Evolutionary conservation across 83 land plant species (phyloP), one percentile per base, ranked within the genome.

Genomic region (Diphasiastrum complanatum): DNA sequence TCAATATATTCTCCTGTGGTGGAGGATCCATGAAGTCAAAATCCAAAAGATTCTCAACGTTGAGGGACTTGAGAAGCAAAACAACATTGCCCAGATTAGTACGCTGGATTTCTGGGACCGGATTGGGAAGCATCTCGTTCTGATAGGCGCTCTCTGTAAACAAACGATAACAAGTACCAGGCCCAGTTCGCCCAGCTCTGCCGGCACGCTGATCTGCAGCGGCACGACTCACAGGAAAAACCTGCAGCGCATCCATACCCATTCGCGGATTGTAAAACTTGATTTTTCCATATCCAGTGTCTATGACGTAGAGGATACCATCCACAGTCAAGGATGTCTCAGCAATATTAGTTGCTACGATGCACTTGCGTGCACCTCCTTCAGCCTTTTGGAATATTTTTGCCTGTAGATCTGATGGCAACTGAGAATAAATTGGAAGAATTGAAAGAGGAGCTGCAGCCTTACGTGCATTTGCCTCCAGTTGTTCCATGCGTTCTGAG

Each of bases 281-380:
- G 53, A 83, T 76, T 67, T 92, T 92, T 1, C 83, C 81, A 73
- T 88, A 85, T 2, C 98, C 98, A 26, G 96, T 70, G 60, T 92
- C 98, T 67, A 92, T 81, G 8, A 92, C 98, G 75, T 85, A 92
- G 10, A 86, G 67, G 40, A 84, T 84, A 5, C 87, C 87, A 74
- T 93, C 98, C 22, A 93, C 98, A 10, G 98, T 93, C n/a, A 93
- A 66, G 27, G 98, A 93, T 55, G 98, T 93, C 74, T 93, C 96
- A 12, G 98, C 98, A 75, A 93, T 93, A 50, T 84, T 84, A 0
- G 87, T 84, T 29, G 87, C 85, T 22, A 84, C 87, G 61, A 93
- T 79, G 70, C 98, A 93, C 64, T 93, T 93, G 5, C 98, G 81
- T 6, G 78, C 89, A 30, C 98, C 98, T 45, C 83, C 91, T 70